These are phyloP conservation scores for Lecanicillium sp. DNA, from an alignment of 2,329 filamentous ascomycete species.

Conservation along the genomic window DNA sequence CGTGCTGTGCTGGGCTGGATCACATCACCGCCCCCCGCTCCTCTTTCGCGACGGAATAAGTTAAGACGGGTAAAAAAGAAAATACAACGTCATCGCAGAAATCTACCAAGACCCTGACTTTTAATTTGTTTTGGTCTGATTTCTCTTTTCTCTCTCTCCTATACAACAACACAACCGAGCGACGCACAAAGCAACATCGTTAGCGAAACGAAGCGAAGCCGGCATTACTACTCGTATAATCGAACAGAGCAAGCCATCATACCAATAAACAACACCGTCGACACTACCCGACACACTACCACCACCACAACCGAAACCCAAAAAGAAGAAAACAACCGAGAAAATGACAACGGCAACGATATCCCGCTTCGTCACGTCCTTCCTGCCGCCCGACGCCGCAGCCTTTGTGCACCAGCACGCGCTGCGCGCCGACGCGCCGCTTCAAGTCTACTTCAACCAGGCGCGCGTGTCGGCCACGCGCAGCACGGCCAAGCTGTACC, in stretches of 20 bases:
- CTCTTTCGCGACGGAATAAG: no score
- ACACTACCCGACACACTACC: not conserved
- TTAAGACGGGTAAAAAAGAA: no score
- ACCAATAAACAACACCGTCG: not conserved
- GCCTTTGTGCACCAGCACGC: slow-evolving; percentile 38
- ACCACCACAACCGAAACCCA: not conserved
- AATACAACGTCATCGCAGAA: no score
- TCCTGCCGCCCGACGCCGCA: slow-evolving; percentile 38
- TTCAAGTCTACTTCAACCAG: slow-evolving; percentile 32
- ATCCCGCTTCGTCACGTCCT: slow-evolving; percentile 25
- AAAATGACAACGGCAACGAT: slow-evolving; percentile 20
- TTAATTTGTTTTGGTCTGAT: no score
- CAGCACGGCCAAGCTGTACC: slow-evolving; percentile 24
- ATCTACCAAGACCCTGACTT: no score
- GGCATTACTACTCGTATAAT: no score
- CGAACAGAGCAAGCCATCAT: not conserved
- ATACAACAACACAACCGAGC: no score
- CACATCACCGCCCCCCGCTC: no score
- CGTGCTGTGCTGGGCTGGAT: no score
- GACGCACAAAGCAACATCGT: no score
- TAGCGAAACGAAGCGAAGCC: no score
- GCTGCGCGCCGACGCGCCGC: slow-evolving; percentile 35
- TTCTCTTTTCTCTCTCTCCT: no score
- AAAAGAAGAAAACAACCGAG: slow-evolving; percentile 16
- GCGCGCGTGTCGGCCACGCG: slow-evolving; percentile 20